Percentiles rank a stretch among this genome's conserved stretches.
phyloP scores from a whole-genome alignment of 2,329 filamentous ascomycete species.

The Colletotrichum eremochloae region DNA sequence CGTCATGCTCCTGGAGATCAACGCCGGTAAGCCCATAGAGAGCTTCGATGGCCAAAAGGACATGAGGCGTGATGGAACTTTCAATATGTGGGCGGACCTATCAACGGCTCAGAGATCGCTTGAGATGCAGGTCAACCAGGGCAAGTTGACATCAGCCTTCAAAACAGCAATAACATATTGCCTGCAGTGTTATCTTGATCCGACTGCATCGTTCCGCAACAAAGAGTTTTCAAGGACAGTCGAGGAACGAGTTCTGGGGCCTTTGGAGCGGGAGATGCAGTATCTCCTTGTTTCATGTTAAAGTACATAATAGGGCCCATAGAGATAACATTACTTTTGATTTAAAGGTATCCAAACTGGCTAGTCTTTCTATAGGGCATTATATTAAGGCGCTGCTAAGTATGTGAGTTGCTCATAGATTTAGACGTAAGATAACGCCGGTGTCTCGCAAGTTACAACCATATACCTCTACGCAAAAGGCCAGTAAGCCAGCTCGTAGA shows the following conservation, averaged over 20 bases:
- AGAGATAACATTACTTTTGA: too few relatives aligned
- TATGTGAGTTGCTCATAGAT: too few relatives aligned
- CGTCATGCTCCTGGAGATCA: constrained; percentile 28
- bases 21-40: constrained; percentile 8
- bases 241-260: constrained; percentile 16
- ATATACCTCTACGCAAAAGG: neutral
- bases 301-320: too few relatives aligned
- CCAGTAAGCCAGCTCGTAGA: constrained; percentile 57
- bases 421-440: too few relatives aligned
- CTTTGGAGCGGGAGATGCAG: constrained; percentile 26
- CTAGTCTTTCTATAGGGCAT: too few relatives aligned
- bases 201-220: constrained; percentile 1
- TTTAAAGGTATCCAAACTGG: too few relatives aligned
- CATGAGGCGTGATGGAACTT: too few relatives aligned
- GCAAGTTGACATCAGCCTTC: neutral
- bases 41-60: neutral
- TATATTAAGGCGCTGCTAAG: too few relatives aligned
- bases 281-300: neutral
- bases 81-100: neutral
- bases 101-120: constrained; percentile 11
- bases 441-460: neutral
- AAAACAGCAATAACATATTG: constrained; percentile 18
- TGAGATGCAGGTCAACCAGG: neutral
- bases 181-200: constrained; percentile 19
- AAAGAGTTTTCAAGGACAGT: constrained; percentile 16